Evolutionary conservation across 805 yeast species (phyloP).

Genomic region (Suhomyces xylopsoci): DNA sequence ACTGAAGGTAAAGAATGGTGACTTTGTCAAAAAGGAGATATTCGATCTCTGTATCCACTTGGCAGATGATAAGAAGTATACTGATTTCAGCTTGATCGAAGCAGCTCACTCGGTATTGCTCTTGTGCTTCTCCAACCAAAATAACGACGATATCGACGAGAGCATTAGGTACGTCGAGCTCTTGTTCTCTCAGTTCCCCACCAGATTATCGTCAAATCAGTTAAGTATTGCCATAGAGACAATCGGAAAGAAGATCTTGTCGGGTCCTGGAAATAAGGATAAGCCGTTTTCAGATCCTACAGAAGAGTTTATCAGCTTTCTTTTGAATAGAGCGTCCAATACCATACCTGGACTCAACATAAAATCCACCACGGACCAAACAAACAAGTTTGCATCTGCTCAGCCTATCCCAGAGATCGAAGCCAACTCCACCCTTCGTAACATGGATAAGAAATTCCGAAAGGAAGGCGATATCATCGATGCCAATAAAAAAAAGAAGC

Average conservation of each 20-base stretch:
- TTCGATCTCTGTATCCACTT: constrained; percentile 32
- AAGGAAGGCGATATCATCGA: constrained; percentile 21
- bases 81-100: constrained; percentile 44
- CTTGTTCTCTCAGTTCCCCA: constrained; percentile 56
- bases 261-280: constrained; percentile 17
- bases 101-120: constrained; percentile 60
- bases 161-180: constrained; percentile 43
- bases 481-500: constrained; percentile 31
- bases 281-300: constrained; percentile 13
- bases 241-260: constrained; percentile 42
- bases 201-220: constrained; percentile 50
- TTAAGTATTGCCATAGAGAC: constrained; percentile 56
- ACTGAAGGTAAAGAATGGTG: constrained; percentile 14
- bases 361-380: constrained; percentile 1
- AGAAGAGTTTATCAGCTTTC: constrained; percentile 39
- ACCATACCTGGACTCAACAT: constrained; percentile 30
- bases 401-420: constrained; percentile 37
- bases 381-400: constrained; percentile 26
- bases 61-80: constrained; percentile 19
- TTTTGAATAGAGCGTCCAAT: constrained; percentile 41
- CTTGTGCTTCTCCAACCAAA: constrained; percentile 31
- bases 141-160: constrained; percentile 14
- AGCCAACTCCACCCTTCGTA: constrained; percentile 34
- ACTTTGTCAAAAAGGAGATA: constrained; percentile 22
- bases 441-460: constrained; percentile 19